These are phyloP conservation scores for Funneliformis caledonium DNA, from an alignment of 371 early-diverging fungal species.

Conservation along the genomic window DNA sequence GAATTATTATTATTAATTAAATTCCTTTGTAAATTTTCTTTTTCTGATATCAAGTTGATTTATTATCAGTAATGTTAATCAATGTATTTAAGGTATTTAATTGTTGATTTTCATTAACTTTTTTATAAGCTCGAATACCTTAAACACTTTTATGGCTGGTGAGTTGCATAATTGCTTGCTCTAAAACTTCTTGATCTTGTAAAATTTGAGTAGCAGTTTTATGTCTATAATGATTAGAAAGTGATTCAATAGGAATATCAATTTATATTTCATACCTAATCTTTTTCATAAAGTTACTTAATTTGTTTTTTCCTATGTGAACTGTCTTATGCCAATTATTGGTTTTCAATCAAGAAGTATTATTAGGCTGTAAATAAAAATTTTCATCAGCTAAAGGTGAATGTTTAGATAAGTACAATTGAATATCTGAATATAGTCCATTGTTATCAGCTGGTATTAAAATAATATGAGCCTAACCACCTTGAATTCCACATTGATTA, in stretches of 20 bases:
- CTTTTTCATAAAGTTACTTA: constrained; percentile 5
- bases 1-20: background rate
- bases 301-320: background rate
- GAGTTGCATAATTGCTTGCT: background rate
- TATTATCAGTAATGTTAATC: background rate
- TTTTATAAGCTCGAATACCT: background rate
- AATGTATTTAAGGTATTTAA: constrained; percentile 5
- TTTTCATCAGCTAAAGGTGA: background rate
- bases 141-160: background rate
- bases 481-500: no score
- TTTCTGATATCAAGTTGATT: background rate
- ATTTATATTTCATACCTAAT: background rate
- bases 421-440: background rate
- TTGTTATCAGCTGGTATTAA: background rate
- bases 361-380: background rate
- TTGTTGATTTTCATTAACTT: background rate
- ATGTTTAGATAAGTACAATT: background rate
- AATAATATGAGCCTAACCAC: background rate
- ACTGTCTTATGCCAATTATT: background rate
- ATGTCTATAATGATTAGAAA: background rate
- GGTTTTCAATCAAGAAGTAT: background rate
- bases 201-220: constrained; percentile 9
- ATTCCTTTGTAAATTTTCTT: no score
- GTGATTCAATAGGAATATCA: background rate
- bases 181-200: background rate